phyloP scores from a whole-genome alignment of 495 filamentous ascomycete genomes.

The Aspergillus sparsus region DNA sequence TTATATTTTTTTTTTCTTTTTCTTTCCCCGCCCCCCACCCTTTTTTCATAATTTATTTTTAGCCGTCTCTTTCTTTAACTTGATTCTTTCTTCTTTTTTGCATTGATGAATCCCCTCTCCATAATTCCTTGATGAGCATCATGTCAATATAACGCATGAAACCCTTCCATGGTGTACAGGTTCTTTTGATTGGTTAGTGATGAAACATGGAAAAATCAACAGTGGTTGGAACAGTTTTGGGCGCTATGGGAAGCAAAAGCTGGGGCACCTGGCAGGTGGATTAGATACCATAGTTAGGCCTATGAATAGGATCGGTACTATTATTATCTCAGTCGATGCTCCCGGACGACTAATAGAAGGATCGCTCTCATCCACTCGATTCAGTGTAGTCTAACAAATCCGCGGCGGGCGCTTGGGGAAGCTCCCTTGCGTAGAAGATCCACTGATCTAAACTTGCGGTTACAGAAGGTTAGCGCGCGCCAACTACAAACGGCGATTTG shows the following conservation, averaged over 20 bases:
- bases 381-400: background rate
- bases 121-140: conserved; percentile 17
- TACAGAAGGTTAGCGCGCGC: conserved; percentile 17
- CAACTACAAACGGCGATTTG: conserved; percentile 12
- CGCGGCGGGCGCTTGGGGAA: conserved; percentile 19
- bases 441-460: background rate
- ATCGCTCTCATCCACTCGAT: conserved; percentile 10
- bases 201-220: conserved; percentile 4
- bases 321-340: conserved; percentile 7
- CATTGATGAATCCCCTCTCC: conserved; percentile 21
- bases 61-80: conserved; percentile 10
- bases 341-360: background rate
- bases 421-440: conserved; percentile 5
- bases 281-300: conserved; percentile 1
- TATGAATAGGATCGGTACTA: conserved; percentile 12
- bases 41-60: conserved; percentile 19
- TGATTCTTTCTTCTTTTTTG: conserved; percentile 6
- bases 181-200: conserved; percentile 16
- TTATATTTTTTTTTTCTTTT: conserved; percentile 19
- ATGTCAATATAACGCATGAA: conserved; percentile 18
- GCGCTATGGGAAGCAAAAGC: too few relatives aligned
- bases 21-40: too few relatives aligned
- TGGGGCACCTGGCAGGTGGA: background rate
- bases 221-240: background rate
- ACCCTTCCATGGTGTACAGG: conserved; percentile 11